Conservation (phyloP, 352 stramenopile genomes). For the Aphanomyces cochlioides region DNA sequence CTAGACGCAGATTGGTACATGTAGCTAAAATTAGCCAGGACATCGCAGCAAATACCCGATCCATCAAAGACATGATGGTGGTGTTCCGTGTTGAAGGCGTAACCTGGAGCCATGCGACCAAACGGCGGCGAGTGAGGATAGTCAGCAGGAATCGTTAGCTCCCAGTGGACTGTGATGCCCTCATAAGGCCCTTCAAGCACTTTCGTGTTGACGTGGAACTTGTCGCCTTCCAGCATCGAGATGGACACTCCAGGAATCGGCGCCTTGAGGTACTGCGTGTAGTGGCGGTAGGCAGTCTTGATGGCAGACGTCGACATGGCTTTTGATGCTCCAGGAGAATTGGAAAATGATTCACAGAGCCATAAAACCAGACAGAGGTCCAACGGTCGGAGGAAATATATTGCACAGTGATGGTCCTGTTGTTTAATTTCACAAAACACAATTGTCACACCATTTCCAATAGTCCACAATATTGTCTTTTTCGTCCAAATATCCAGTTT, state of each 20-base stretch:
- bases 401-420: too few species aligned
- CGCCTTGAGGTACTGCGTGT: conserved; percentile 17
- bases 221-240: conserved; percentile 12
- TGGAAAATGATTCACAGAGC: too few species aligned
- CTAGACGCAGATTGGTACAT: conserved; percentile 14
- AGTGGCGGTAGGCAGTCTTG: conserved; percentile 25
- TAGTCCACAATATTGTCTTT: too few species aligned
- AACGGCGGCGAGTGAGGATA: conserved; percentile 22
- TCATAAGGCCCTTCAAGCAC: not conserved
- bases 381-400: too few species aligned
- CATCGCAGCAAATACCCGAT: conserved; percentile 16
- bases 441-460: too few species aligned
- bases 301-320: not conserved
- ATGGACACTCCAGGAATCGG: conserved; percentile 11
- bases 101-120: not conserved
- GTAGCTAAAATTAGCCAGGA: conserved; percentile 12
- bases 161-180: conserved; percentile 17
- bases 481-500: too few species aligned
- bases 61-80: conserved; percentile 18
- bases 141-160: conserved; percentile 5
- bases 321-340: too few species aligned
- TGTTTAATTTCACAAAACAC: too few species aligned
- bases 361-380: too few species aligned
- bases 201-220: conserved; percentile 22
- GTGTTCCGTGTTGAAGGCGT: conserved; percentile 9